A percentile compares a stretch with the other conserved stretches of the same genome.
phyloP scores from a whole-genome alignment of 73 alveolate species.

The Diophrys appendiculata region DNA sequence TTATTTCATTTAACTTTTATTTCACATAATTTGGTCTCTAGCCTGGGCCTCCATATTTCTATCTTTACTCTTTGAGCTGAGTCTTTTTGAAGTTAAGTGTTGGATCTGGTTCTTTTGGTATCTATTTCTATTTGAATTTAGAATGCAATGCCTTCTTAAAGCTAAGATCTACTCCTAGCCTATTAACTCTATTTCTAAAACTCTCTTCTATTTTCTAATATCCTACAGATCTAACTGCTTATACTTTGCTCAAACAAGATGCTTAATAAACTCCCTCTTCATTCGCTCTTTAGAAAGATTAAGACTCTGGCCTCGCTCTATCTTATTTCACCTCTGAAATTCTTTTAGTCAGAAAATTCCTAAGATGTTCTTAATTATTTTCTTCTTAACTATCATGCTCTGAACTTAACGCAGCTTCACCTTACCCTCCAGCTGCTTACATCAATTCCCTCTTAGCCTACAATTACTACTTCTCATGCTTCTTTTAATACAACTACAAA shows the following conservation, averaged over 20 bases:
- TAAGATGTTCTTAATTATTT: constrained; percentile 18
- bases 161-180: constrained; percentile 39
- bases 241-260: constrained; percentile 31
- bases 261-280: constrained; percentile 32
- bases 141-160: constrained; percentile 28
- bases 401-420: too few relatives aligned
- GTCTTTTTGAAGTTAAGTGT: constrained; percentile 21
- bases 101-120: constrained; percentile 7
- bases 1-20: background rate
- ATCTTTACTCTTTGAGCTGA: background rate
- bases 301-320: constrained; percentile 8
- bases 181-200: constrained; percentile 38
- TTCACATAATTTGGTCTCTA: constrained; percentile 11
- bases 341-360: constrained; percentile 25
- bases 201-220: constrained; percentile 37
- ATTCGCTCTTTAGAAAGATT: background rate
- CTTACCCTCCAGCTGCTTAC: too few relatives aligned
- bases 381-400: constrained; percentile 6
- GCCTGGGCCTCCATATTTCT: background rate
- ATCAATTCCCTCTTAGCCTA: too few relatives aligned
- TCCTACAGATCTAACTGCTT: constrained; percentile 44
- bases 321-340: constrained; percentile 14
- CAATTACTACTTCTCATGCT: too few relatives aligned
- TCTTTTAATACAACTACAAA: too few relatives aligned
- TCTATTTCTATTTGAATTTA: constrained; percentile 20